A percentile compares a stretch with the other conserved stretches of the same genome.
Conservation (phyloP, 495 filamentous ascomycete species). For the Chaetomium cochliodes region DNA sequence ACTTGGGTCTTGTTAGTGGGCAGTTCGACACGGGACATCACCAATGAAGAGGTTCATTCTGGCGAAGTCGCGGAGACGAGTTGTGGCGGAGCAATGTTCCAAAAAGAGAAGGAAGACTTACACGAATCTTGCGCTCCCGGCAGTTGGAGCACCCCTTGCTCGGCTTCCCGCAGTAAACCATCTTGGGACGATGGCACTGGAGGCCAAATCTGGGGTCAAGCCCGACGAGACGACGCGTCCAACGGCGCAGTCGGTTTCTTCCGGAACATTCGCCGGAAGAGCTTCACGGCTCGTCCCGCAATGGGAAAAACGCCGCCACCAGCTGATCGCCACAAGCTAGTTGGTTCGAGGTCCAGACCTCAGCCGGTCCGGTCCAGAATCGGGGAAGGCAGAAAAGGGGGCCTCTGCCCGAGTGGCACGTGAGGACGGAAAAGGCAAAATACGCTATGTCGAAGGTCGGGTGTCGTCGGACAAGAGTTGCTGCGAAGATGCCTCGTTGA, state of each 20-base stretch:
- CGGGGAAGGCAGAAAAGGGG: neutral
- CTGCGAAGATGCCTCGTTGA: slow-evolving; percentile 15
- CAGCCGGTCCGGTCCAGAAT: neutral
- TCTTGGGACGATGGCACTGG: slow-evolving; percentile 33
- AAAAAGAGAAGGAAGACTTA: slow-evolving; percentile 24
- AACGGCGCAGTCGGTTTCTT: slow-evolving; percentile 21
- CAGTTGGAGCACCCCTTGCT: slow-evolving; percentile 68
- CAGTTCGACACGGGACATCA: neutral
- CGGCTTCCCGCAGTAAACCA: slow-evolving; percentile 74
- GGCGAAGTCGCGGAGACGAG: neutral
- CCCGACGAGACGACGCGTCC: slow-evolving; percentile 15
- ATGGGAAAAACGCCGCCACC: slow-evolving; percentile 5
- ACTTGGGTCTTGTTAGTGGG: slow-evolving; percentile 43
- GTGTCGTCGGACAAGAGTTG: slow-evolving; percentile 7
- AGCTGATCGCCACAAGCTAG: neutral
- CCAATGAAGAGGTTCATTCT: neutral
- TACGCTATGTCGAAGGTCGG: neutral
- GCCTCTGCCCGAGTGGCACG: slow-evolving; percentile 2
- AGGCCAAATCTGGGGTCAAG: slow-evolving; percentile 12
- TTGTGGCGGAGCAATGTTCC: neutral
- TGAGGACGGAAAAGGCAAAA: neutral
- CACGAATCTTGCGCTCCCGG: slow-evolving; percentile 51
- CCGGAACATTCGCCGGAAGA: slow-evolving; percentile 8
- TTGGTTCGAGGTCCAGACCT: neutral
- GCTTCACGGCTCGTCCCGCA: slow-evolving; percentile 14